Percentiles rank a stretch among this genome's conserved stretches.
Evolutionary conservation across 129 eudicot species (phyloP).

Genomic region (Logfia minima): DNA sequence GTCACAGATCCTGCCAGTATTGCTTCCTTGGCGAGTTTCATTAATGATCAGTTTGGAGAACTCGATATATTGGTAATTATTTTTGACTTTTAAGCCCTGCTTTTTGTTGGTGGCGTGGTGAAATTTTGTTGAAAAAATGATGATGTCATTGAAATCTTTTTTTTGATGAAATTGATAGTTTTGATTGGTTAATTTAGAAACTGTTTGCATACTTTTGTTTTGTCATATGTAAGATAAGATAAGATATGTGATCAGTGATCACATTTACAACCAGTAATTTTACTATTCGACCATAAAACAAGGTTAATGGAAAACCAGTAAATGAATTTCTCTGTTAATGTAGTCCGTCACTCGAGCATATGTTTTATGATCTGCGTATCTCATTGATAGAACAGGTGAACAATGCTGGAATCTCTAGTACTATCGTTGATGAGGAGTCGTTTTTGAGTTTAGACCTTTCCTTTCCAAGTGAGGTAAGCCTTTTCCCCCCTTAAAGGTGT

Average conservation of each 20-base stretch:
- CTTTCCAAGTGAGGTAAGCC: conserved; percentile 23
- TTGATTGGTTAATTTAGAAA: background rate
- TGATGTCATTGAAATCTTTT: conserved; percentile 23
- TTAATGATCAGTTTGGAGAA: conserved; percentile 30
- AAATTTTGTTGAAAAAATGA: conserved; percentile 30
- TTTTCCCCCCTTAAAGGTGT: background rate
- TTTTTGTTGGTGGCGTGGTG: conserved; percentile 10
- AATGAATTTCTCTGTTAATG: too few species aligned
- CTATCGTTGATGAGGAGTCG: conserved; percentile 29
- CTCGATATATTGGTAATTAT: conserved; percentile 41
- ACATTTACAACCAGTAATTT: too few species aligned
- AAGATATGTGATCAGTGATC: too few species aligned
- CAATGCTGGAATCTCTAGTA: conserved; percentile 38
- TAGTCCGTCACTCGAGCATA: background rate
- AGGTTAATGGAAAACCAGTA: too few species aligned
- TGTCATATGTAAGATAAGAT: too few species aligned
- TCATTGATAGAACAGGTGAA: conserved; percentile 21
- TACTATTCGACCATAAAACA: too few species aligned
- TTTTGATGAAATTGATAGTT: conserved; percentile 36
- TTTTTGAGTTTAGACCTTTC: conserved; percentile 23
- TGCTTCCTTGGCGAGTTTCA: conserved; percentile 29
- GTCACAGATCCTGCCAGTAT: conserved; percentile 36
- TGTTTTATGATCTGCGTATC: background rate
- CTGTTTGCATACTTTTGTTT: too few species aligned
- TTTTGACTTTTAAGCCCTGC: too few species aligned